A percentile compares a stretch with the other conserved stretches of the same genome.
Evolutionary conservation across 129 eudicot genomes (phyloP).

Genomic region (Scalesia atractyloides): DNA sequence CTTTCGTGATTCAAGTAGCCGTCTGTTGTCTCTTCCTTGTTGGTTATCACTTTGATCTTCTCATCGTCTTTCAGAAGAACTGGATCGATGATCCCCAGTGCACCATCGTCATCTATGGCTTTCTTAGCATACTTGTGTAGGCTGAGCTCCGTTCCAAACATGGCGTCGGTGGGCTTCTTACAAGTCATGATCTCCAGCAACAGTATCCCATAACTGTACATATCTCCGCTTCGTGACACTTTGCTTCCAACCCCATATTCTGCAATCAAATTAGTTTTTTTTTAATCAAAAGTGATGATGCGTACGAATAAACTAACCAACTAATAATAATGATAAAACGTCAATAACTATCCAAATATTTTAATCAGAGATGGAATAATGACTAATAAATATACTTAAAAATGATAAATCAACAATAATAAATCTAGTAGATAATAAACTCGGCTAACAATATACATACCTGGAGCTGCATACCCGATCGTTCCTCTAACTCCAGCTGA

Average conservation of each 20-base stretch:
- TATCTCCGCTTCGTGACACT: conserved; percentile 46
- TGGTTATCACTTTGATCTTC: not conserved
- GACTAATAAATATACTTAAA: no score
- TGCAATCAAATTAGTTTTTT: not conserved
- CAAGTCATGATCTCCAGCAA: conserved; percentile 43
- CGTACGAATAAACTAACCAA: no score
- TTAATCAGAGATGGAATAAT: no score
- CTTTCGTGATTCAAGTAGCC: conserved; percentile 8
- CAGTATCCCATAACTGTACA: conserved; percentile 49
- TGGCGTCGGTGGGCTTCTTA: conserved; percentile 35
- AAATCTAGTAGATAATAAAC: not conserved
- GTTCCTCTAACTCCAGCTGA: conserved; percentile 46
- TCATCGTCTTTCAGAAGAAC: conserved; percentile 26
- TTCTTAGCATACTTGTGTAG: conserved; percentile 39
- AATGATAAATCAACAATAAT: no score
- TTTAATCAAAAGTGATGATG: not conserved
- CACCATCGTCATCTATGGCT: conserved; percentile 33
- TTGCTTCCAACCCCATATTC: conserved; percentile 54
- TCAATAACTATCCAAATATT: no score
- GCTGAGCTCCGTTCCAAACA: conserved; percentile 33
- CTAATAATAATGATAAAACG: no score
- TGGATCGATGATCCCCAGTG: conserved; percentile 35
- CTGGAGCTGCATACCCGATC: conserved; percentile 54
- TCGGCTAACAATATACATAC: conserved; percentile 13
- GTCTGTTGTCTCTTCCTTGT: not conserved